phyloP scores from a whole-genome alignment of 495 filamentous ascomycete species.

The Aspergillus hancockii region DNA sequence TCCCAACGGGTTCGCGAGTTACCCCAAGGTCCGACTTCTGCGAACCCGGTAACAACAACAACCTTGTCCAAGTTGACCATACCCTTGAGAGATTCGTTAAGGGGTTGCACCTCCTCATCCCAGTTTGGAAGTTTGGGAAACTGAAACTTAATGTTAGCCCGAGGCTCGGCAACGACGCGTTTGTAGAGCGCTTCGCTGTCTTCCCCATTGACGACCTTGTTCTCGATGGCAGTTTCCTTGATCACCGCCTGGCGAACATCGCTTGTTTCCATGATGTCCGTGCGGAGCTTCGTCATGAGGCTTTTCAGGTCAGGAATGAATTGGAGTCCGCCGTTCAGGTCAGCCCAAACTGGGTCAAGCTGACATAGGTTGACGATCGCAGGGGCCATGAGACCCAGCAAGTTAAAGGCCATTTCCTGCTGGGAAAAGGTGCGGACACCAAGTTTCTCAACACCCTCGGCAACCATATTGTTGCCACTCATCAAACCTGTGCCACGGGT shows the following conservation, averaged over 20 bases:
- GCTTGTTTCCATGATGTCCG: constrained; percentile 89
- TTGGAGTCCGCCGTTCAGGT: constrained; percentile 95
- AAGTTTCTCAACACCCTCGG: constrained; percentile 92
- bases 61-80: constrained; percentile 99
- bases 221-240: constrained; percentile 94
- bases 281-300: constrained; percentile 84
- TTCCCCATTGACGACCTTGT: constrained; percentile 96
- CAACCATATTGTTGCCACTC: constrained; percentile 97
- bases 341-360: constrained; percentile 90
- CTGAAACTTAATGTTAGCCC: constrained; percentile 95
- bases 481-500: constrained; percentile 98
- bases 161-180: constrained; percentile 87
- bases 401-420: constrained; percentile 99
- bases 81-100: constrained; percentile 83
- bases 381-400: constrained; percentile 94
- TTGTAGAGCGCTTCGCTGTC: constrained; percentile 90
- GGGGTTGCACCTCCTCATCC: constrained; percentile 85
- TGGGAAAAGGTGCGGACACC: constrained; percentile 98
- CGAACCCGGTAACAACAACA: constrained; percentile 94
- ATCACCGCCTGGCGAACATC: constrained; percentile 92
- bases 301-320: constrained; percentile 98
- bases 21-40: constrained; percentile 96
- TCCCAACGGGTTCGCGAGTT: constrained; percentile 98
- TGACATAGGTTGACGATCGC: constrained; percentile 95
- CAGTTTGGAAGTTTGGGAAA: constrained; percentile 90